These are phyloP conservation scores for Trypanosoma vivax DNA, from an alignment of 208 protist genomes.

Conservation along the genomic window DNA sequence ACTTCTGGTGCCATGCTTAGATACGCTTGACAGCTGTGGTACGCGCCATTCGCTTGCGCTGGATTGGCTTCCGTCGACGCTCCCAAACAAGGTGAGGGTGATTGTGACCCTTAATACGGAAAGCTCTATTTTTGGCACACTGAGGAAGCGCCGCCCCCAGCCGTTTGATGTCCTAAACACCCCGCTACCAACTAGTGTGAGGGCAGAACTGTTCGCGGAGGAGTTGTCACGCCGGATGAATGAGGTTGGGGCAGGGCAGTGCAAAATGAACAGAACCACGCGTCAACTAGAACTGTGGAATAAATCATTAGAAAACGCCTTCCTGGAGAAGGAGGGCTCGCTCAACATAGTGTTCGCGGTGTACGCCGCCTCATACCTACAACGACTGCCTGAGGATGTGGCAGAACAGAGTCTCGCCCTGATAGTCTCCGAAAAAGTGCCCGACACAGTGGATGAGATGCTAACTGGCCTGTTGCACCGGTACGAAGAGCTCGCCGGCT, in stretches of 20 bases:
- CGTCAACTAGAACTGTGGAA: background rate
- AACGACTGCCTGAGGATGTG: slow-evolving; percentile 22
- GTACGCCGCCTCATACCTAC: slow-evolving; percentile 46
- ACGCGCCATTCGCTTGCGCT: slow-evolving; percentile 24
- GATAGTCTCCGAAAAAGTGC: slow-evolving; percentile 39
- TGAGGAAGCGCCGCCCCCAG: slow-evolving; percentile 68
- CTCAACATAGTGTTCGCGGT: slow-evolving; percentile 39
- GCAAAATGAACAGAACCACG: background rate
- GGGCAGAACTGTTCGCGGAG: slow-evolving; percentile 37
- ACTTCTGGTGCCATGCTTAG: slow-evolving; percentile 50
- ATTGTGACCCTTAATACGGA: slow-evolving; percentile 63
- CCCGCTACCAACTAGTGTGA: slow-evolving; percentile 39
- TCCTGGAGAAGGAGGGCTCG: slow-evolving; percentile 68
- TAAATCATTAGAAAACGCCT: slow-evolving; percentile 51
- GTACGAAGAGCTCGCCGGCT: slow-evolving; percentile 31
- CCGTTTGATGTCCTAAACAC: slow-evolving; percentile 74
- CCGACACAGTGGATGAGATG: slow-evolving; percentile 40
- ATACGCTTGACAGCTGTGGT: slow-evolving; percentile 55
- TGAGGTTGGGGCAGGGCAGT: slow-evolving; percentile 9
- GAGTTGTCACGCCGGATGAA: slow-evolving; percentile 18
- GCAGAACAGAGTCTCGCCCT: slow-evolving; percentile 18
- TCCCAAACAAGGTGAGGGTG: slow-evolving; percentile 46
- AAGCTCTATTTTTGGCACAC: slow-evolving; percentile 47
- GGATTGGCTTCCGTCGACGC: slow-evolving; percentile 66
- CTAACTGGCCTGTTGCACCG: slow-evolving; percentile 35